Evolutionary conservation across 2,329 filamentous ascomycete genomes (phyloP).

Genomic region (Aureobasidium sp.): DNA sequence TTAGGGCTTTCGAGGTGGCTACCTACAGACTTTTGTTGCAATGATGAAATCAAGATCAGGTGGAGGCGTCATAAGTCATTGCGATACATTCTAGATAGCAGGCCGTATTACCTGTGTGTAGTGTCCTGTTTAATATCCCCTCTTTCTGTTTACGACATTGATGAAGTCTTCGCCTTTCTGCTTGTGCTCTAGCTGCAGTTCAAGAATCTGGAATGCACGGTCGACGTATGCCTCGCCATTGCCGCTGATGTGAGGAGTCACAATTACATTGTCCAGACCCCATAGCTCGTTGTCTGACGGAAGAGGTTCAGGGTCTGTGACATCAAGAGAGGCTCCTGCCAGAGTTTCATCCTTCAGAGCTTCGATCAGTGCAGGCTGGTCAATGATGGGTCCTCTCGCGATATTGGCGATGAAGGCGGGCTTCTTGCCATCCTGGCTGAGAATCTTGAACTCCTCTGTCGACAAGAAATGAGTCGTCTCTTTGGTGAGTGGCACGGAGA

Average conservation of each 20-base stretch:
- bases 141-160: constrained; percentile 54
- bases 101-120: background rate
- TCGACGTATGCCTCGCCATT: constrained; percentile 48
- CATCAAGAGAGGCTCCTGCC: constrained; percentile 65
- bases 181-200: constrained; percentile 48
- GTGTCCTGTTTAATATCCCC: constrained; percentile 46
- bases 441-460: constrained; percentile 43
- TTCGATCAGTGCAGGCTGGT: constrained; percentile 55
- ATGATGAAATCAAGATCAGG: constrained; percentile 13
- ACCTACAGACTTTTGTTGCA: constrained; percentile 29
- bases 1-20: constrained; percentile 34
- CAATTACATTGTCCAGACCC: constrained; percentile 60
- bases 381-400: constrained; percentile 56
- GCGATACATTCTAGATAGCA: background rate
- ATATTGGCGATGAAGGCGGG: constrained; percentile 60
- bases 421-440: constrained; percentile 25
- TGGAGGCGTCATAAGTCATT: background rate
- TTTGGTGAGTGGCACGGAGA: constrained; percentile 50
- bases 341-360: constrained; percentile 52
- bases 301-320: constrained; percentile 72
- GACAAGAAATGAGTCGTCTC: constrained; percentile 50
- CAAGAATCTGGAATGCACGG: constrained; percentile 51
- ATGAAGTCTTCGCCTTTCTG: constrained; percentile 49
- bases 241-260: constrained; percentile 61
- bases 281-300: constrained; percentile 62